Conservation (phyloP, 2,329 filamentous ascomycete species). For the Colletotrichum sp. region DNA sequence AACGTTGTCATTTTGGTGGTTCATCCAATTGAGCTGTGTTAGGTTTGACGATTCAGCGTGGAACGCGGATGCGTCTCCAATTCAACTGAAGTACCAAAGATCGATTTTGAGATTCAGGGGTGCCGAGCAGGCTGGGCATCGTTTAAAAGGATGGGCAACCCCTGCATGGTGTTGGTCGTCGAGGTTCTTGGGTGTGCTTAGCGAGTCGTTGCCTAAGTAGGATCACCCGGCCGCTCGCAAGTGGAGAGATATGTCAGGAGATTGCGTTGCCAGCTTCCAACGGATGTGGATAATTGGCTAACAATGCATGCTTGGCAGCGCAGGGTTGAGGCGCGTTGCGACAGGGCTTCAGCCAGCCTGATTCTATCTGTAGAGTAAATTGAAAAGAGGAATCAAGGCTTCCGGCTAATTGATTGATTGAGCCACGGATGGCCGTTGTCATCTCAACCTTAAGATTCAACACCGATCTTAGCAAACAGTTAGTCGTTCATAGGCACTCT, state of each 20-base stretch:
- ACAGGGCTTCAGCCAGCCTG: background rate
- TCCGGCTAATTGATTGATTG: background rate
- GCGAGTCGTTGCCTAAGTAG: background rate
- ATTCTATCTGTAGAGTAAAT: background rate
- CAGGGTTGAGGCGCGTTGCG: background rate
- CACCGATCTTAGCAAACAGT: background rate
- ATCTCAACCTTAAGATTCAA: background rate
- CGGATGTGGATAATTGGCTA: background rate
- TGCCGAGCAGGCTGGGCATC: background rate
- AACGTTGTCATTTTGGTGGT: background rate
- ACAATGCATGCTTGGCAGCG: background rate
- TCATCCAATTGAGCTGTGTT: background rate
- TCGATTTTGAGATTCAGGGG: background rate
- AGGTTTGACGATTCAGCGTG: background rate
- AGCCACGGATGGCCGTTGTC: background rate
- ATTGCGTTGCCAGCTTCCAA: background rate
- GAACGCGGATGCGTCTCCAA: background rate
- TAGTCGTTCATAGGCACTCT: background rate
- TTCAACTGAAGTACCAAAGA: background rate
- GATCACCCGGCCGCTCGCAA: background rate
- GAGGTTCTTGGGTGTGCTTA: background rate
- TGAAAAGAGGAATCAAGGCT: background rate
- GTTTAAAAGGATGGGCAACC: background rate
- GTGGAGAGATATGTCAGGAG: background rate
- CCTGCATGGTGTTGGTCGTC: background rate